Percentiles rank a stretch among this genome's conserved stretches.
Conservation (phyloP, 345 rosid genomes). For the Lepidium didymum region DNA sequence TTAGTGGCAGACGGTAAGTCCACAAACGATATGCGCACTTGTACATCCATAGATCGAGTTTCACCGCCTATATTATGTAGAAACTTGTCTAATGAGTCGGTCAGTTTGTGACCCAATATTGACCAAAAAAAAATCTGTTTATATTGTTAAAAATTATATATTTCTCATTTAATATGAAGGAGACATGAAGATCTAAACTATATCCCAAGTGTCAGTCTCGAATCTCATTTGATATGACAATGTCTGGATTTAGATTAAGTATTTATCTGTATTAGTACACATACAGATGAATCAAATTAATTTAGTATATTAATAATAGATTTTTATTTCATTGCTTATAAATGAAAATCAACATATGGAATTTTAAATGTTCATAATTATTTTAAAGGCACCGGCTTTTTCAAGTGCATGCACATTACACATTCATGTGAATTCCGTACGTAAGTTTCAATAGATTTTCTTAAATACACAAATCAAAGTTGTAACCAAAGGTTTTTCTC, state of each 20-base stretch:
- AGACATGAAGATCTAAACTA: constrained; percentile 1
- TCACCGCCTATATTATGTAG: too few species aligned
- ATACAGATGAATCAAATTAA: constrained; percentile 21
- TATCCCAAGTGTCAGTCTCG: constrained; percentile 1
- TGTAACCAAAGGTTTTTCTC: too few species aligned
- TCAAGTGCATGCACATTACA: constrained; percentile 27
- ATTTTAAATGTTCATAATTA: not conserved
- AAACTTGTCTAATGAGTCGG: too few species aligned
- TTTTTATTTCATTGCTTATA: not conserved
- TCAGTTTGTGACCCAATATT: too few species aligned
- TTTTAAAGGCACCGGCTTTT: constrained; percentile 25
- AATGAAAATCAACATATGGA: not conserved
- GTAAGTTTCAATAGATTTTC: constrained; percentile 13
- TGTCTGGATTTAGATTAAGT: not conserved
- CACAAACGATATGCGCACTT: too few species aligned
- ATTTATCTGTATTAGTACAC: not conserved
- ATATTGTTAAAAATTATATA: not conserved
- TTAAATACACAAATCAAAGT: not conserved
- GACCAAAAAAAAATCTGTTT: not conserved
- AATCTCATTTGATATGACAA: not conserved
- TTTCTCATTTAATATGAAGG: not conserved
- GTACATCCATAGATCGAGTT: too few species aligned
- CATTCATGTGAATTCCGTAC: constrained; percentile 20
- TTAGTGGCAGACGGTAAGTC: too few species aligned
- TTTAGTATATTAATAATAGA: not conserved